Evolutionary conservation across 225 moss, liverwort and hornwort species (phyloP).

Genomic region (Takakia lepidozioides): DNA sequence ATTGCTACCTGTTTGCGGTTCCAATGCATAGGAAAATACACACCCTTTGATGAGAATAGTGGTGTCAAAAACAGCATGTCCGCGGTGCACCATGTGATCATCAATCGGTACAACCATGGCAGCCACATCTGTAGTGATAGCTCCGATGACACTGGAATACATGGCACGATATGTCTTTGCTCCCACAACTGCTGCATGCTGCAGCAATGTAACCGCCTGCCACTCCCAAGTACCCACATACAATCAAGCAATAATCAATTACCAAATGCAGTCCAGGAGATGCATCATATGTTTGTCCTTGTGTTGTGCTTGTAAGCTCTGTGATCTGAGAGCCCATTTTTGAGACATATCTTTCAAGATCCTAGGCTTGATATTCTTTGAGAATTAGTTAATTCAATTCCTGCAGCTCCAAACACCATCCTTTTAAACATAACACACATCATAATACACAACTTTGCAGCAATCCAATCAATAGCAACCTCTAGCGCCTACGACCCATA

Average conservation of each 20-base stretch:
- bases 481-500: too few relatives aligned
- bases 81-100: slow-evolving; percentile 97
- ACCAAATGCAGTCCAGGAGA: background rate
- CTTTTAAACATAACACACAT: too few relatives aligned
- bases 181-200: slow-evolving; percentile 29
- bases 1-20: too few relatives aligned
- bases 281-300: too few relatives aligned
- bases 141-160: slow-evolving; percentile 88
- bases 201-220: slow-evolving; percentile 59
- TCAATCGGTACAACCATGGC: slow-evolving; percentile 91
- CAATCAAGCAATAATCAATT: background rate
- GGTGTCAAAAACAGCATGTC: slow-evolving; percentile 89
- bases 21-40: background rate
- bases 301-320: too few relatives aligned
- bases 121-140: slow-evolving; percentile 83
- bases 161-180: slow-evolving; percentile 47
- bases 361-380: too few relatives aligned
- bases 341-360: too few relatives aligned
- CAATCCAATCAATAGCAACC: too few relatives aligned
- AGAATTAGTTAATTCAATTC: too few relatives aligned
- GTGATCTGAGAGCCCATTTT: too few relatives aligned
- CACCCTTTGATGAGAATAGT: slow-evolving; percentile 60
- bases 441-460: too few relatives aligned
- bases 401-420: too few relatives aligned
- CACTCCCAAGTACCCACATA: background rate